Conservation (phyloP, 768 basidiomycete species). For the Lentinula raphanica region DNA sequence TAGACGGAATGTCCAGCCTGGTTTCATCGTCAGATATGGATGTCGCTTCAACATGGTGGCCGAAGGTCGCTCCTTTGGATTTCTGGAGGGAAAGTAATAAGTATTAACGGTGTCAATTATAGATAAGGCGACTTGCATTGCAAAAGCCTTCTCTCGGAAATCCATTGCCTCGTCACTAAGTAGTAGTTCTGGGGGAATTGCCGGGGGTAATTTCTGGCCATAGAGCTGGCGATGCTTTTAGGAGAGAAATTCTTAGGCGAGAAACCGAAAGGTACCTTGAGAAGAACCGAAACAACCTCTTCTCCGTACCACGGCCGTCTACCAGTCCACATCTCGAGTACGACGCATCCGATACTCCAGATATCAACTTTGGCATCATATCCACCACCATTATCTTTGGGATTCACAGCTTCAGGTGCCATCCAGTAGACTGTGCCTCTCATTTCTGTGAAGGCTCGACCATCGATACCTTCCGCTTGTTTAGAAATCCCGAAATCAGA, state of each 20-base stretch:
- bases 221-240: slow-evolving; percentile 44
- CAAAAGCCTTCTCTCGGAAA: slow-evolving; percentile 75
- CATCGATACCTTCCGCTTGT: slow-evolving; percentile 65
- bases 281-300: slow-evolving; percentile 70
- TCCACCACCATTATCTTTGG: slow-evolving; percentile 55
- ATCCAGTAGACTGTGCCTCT: slow-evolving; percentile 95
- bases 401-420: slow-evolving; percentile 82
- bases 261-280: slow-evolving; percentile 51
- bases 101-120: not conserved
- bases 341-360: slow-evolving; percentile 92
- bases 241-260: not conserved
- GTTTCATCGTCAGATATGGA: slow-evolving; percentile 13
- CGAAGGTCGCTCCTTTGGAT: slow-evolving; percentile 65
- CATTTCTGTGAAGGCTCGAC: slow-evolving; percentile 69
- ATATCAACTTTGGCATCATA: slow-evolving; percentile 96
- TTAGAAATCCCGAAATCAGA: slow-evolving; percentile 98
- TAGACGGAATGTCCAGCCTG: slow-evolving; percentile 16
- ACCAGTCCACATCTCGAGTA: slow-evolving; percentile 96
- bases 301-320: slow-evolving; percentile 79
- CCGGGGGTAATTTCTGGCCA: slow-evolving; percentile 62
- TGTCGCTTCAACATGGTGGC: slow-evolving; percentile 57
- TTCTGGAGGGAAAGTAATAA: slow-evolving; percentile 29
- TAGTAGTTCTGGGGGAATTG: slow-evolving; percentile 63
- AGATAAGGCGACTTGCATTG: slow-evolving; percentile 42
- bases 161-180: slow-evolving; percentile 61